phyloP scores from a whole-genome alignment of 352 stramenopile genomes.

The Nothophytophthora sp. region DNA sequence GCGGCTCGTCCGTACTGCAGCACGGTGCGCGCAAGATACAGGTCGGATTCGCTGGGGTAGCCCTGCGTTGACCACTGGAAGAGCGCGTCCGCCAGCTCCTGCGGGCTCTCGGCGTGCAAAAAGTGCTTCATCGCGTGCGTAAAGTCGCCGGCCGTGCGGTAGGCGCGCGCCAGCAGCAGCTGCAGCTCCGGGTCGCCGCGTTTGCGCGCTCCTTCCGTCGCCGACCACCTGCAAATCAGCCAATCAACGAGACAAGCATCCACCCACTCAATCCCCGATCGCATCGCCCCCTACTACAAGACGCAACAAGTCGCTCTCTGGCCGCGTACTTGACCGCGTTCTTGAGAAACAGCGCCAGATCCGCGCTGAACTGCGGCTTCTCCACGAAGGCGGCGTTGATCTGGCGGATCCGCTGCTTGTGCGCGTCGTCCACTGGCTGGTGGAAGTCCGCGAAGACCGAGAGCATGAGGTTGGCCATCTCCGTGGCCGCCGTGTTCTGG shows the following conservation, averaged over 20 bases:
- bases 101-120: conserved; percentile 70
- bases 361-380: conserved; percentile 71
- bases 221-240: conserved; percentile 65
- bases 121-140: conserved; percentile 78
- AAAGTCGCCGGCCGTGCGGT: conserved; percentile 56
- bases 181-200: conserved; percentile 79
- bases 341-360: conserved; percentile 73
- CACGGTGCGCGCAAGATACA: conserved; percentile 75
- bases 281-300: background rate
- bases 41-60: conserved; percentile 80
- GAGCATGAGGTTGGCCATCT: conserved; percentile 82
- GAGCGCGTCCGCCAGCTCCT: conserved; percentile 68
- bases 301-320: background rate
- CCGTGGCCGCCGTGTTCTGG: conserved; percentile 73
- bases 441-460: conserved; percentile 75
- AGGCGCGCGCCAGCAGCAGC: conserved; percentile 60
- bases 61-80: conserved; percentile 76
- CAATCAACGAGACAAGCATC: background rate
- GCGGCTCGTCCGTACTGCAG: conserved; percentile 70
- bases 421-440: conserved; percentile 63
- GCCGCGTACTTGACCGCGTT: conserved; percentile 72
- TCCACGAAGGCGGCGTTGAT: conserved; percentile 60
- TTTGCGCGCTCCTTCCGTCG: conserved; percentile 66
- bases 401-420: conserved; percentile 68
- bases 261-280: background rate